Evolutionary conservation across 352 stramenopile genomes (phyloP).

Genomic region (Pythium phragmiticola): DNA sequence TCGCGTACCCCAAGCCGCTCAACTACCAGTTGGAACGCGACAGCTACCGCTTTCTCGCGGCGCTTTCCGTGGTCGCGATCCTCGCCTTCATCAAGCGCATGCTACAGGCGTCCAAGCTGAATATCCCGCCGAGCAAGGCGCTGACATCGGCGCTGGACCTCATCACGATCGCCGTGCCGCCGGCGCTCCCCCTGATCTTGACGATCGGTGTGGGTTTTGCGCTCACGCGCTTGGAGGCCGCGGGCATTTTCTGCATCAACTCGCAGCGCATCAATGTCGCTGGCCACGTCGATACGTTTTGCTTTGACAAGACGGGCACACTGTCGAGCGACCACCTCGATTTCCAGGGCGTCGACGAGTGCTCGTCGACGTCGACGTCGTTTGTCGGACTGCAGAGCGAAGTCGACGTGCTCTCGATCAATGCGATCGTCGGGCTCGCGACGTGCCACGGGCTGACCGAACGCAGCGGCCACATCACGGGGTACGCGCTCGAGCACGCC

Average conservation of each 20-base stretch:
- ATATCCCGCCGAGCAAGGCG: slow-evolving; percentile 23
- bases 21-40: slow-evolving; percentile 34
- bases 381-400: slow-evolving; percentile 63
- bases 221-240: slow-evolving; percentile 32
- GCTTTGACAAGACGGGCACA: slow-evolving; percentile 85
- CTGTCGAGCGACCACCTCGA: slow-evolving; percentile 71
- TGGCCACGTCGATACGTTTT: slow-evolving; percentile 72
- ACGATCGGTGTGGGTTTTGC: slow-evolving; percentile 47
- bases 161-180: slow-evolving; percentile 51
- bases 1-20: slow-evolving; percentile 31
- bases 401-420: slow-evolving; percentile 65
- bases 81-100: slow-evolving; percentile 38
- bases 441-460: slow-evolving; percentile 70
- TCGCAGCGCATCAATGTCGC: slow-evolving; percentile 65
- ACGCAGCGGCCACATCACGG: slow-evolving; percentile 45
- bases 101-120: slow-evolving; percentile 24
- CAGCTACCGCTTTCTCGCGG: slow-evolving; percentile 36
- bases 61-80: slow-evolving; percentile 29
- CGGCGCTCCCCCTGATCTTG: slow-evolving; percentile 48
- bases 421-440: slow-evolving; percentile 57
- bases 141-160: slow-evolving; percentile 46
- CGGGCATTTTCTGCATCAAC: slow-evolving; percentile 41
- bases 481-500: slow-evolving; percentile 65
- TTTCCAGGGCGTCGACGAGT: slow-evolving; percentile 73
- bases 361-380: slow-evolving; percentile 28